Conservation (phyloP, 768 basidiomycete species). For the Pholiota conissans region DNA sequence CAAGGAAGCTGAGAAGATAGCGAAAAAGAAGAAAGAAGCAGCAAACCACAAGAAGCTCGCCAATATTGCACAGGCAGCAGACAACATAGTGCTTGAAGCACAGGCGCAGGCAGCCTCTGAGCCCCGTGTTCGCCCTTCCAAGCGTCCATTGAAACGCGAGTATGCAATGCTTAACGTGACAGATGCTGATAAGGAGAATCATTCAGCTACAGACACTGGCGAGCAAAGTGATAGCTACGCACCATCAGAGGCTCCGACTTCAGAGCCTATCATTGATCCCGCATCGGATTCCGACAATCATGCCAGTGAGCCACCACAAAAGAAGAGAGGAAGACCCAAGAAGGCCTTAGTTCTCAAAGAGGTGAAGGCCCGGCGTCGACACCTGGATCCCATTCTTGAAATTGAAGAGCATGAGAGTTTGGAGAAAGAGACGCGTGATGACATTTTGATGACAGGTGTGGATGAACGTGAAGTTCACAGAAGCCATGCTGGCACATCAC, state of each 20-base stretch:
- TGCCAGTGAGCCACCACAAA: not conserved
- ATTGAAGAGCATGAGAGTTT: not conserved
- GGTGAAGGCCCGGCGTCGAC: not conserved
- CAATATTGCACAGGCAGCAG: not conserved
- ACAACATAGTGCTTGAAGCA: not conserved
- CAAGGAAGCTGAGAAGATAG: not conserved
- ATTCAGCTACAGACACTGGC: not conserved
- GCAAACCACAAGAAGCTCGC: not conserved
- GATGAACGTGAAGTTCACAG: too few relatives aligned
- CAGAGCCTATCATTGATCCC: not conserved
- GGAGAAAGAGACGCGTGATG: not conserved
- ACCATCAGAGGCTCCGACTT: not conserved
- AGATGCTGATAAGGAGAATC: not conserved
- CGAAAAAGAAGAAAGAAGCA: not conserved
- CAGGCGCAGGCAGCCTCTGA: not conserved
- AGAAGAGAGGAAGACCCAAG: not conserved
- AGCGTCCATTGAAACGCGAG: not conserved
- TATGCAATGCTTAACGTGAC: not conserved
- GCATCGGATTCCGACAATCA: not conserved
- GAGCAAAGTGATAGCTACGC: not conserved
- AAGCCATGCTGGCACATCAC: not conserved
- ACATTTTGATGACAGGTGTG: not conserved
- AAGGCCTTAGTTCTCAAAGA: not conserved
- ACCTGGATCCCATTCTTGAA: not conserved
- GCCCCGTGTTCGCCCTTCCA: not conserved